Conservation (phyloP, 2,329 filamentous ascomycete species). For the Esteya vermicola region DNA sequence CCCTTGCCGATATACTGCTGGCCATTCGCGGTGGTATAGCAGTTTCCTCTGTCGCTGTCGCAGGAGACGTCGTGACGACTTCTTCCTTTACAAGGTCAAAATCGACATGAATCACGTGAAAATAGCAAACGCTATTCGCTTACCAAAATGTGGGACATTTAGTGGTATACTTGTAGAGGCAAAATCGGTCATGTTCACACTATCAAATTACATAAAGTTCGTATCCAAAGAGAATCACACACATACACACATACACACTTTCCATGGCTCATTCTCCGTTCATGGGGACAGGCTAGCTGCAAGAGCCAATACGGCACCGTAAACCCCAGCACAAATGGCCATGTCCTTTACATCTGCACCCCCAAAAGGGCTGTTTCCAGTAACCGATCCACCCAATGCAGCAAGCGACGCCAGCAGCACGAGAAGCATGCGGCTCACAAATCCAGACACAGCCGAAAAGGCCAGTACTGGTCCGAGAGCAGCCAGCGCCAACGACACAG, state of each 20-base stretch:
- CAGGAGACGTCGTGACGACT: too few relatives aligned
- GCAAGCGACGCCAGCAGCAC: conserved; percentile 36
- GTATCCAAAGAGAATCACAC: too few relatives aligned
- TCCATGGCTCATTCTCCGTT: background rate
- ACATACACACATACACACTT: background rate
- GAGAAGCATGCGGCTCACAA: conserved; percentile 42
- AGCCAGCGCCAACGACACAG: conserved; percentile 31
- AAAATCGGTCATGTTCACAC: too few relatives aligned
- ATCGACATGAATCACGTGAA: too few relatives aligned
- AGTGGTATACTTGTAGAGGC: too few relatives aligned
- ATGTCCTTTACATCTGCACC: conserved; percentile 1
- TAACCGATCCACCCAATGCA: conserved; percentile 13
- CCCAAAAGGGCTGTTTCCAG: conserved; percentile 1
- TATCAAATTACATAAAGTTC: too few relatives aligned
- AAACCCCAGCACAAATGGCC: conserved; percentile 6
- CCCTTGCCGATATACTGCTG: background rate
- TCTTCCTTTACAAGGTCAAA: too few relatives aligned
- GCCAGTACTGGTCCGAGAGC: conserved; percentile 43
- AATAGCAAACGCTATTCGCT: too few relatives aligned
- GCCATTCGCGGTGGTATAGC: conserved; percentile 2
- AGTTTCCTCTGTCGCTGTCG: too few relatives aligned
- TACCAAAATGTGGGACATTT: too few relatives aligned
- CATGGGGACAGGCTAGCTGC: background rate
- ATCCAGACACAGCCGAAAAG: conserved; percentile 41
- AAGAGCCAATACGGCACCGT: conserved; percentile 8